Evolutionary conservation across 2,329 filamentous ascomycete genomes (phyloP).

Genomic region (Xylariales sp.): DNA sequence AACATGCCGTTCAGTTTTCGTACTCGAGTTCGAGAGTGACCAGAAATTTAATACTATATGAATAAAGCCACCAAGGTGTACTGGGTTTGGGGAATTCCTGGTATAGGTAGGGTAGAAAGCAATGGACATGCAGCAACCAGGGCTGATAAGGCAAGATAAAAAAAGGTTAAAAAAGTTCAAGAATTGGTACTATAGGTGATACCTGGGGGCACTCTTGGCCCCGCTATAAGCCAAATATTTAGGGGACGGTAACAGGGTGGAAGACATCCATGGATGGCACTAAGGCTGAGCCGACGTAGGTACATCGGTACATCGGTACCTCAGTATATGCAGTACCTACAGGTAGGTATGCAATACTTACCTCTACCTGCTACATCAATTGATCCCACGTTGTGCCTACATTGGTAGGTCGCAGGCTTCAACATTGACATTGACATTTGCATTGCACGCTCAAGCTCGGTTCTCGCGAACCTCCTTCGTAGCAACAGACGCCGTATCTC

Average conservation of each 20-base stretch:
- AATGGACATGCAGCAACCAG: neutral
- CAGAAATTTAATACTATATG: neutral
- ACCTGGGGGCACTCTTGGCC: slow-evolving; percentile 2
- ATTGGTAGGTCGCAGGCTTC: slow-evolving; percentile 1
- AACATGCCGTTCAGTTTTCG: slow-evolving; percentile 56
- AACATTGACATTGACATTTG: neutral
- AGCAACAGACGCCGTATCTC: slow-evolving; percentile 4
- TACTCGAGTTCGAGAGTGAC: neutral
- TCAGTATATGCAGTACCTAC: no score
- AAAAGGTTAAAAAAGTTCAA: slow-evolving; percentile 17
- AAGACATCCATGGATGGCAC: neutral
- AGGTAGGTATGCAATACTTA: no score
- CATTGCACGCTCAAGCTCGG: slow-evolving; percentile 23
- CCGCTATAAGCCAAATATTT: slow-evolving; percentile 20
- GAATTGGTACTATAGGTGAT: neutral
- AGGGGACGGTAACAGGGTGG: slow-evolving; percentile 5
- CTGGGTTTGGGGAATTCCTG: neutral
- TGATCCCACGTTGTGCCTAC: no score
- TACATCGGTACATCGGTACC: no score
- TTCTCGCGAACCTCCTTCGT: slow-evolving; percentile 1
- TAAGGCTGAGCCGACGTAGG: neutral
- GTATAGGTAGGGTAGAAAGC: neutral
- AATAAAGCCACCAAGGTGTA: neutral
- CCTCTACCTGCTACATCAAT: no score
- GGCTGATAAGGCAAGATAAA: slow-evolving; percentile 27